Conservation (phyloP, 2,329 filamentous ascomycete species). For the Rugonectria rugulosa region DNA sequence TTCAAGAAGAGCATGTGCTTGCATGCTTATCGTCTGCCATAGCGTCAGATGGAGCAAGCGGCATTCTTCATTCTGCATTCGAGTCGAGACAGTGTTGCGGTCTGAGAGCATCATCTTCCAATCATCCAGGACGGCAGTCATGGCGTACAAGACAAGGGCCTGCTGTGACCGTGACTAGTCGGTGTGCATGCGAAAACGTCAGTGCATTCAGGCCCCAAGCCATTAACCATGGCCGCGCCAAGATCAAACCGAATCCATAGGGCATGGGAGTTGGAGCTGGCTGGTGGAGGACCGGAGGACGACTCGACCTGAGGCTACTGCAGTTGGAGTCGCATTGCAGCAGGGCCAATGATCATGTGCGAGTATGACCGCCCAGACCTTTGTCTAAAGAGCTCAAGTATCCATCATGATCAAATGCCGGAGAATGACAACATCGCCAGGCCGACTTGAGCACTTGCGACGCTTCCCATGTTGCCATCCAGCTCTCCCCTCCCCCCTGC, state of each 20-base stretch:
- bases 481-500: neutral
- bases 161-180: too few species aligned
- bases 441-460: slow-evolving; percentile 19
- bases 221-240: too few species aligned
- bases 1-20: neutral
- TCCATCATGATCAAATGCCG: slow-evolving; percentile 14
- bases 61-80: neutral
- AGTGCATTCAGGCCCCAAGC: too few species aligned
- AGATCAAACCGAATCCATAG: too few species aligned
- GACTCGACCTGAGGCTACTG: slow-evolving; percentile 17
- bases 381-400: too few species aligned
- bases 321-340: slow-evolving; percentile 13
- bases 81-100: neutral
- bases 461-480: neutral
- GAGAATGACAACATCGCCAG: slow-evolving; percentile 8
- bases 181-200: too few species aligned
- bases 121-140: neutral
- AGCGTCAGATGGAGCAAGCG: neutral
- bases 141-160: too few species aligned
- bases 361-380: neutral
- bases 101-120: neutral
- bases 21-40: slow-evolving; percentile 12
- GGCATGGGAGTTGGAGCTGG: too few species aligned
- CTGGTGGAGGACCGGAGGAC: too few species aligned
- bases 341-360: slow-evolving; percentile 12